phyloP scores from a whole-genome alignment of 225 moss, liverwort and hornwort genomes.

The Asterella californica region DNA sequence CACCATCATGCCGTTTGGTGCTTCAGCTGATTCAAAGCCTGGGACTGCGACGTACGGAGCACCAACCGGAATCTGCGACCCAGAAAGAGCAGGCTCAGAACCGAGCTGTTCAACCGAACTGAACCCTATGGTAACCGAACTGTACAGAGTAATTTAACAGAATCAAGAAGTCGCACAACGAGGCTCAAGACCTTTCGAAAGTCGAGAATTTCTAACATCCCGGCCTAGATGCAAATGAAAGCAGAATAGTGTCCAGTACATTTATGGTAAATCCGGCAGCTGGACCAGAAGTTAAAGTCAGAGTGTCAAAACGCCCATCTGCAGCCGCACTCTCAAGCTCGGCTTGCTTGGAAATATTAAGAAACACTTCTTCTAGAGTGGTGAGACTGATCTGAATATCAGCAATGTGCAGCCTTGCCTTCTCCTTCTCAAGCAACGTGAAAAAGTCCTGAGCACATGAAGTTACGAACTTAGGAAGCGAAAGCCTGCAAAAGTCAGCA shows the following conservation, averaged over 20 bases:
- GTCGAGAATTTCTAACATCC: too few species aligned
- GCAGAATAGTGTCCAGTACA: slow-evolving; percentile 27
- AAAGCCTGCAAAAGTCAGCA: not conserved
- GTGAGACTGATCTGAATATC: slow-evolving; percentile 90
- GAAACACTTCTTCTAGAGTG: slow-evolving; percentile 92
- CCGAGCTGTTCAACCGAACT: too few species aligned
- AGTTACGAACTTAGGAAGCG: not conserved
- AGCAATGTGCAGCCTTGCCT: slow-evolving; percentile 60
- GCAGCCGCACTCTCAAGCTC: slow-evolving; percentile 94
- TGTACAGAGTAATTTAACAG: not conserved
- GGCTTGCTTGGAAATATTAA: slow-evolving; percentile 88
- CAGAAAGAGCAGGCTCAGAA: not conserved
- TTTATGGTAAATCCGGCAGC: slow-evolving; percentile 42
- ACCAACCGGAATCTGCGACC: slow-evolving; percentile 76
- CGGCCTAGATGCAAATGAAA: not conserved
- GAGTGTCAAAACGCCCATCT: slow-evolving; percentile 80
- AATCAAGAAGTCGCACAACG: not conserved
- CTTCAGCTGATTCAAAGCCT: slow-evolving; percentile 54
- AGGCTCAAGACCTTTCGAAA: not conserved
- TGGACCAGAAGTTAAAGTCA: slow-evolving; percentile 50
- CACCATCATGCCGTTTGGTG: slow-evolving; percentile 91
- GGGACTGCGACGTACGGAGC: slow-evolving; percentile 68
- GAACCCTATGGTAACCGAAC: too few species aligned
- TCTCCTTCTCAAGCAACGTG: slow-evolving; percentile 56
- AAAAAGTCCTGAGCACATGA: slow-evolving; percentile 60